Conservation (phyloP, 2,329 filamentous ascomycete species). For the Dactylellina haptotyla region DNA sequence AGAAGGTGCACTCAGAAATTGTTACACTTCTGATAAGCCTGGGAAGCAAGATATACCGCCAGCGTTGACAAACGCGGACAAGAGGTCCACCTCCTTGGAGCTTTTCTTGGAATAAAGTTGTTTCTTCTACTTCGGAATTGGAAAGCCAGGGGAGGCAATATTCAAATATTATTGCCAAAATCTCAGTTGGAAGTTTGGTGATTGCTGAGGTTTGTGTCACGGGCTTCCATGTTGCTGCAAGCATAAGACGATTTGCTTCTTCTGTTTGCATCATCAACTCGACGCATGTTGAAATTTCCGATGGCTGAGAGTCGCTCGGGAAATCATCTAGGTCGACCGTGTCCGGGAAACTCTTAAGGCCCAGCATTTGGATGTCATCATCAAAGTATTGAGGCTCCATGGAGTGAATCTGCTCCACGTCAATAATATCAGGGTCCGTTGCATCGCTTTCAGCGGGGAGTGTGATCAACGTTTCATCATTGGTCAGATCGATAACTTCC, state of each 20-base stretch:
- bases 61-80: constrained; percentile 25
- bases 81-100: constrained; percentile 4
- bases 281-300: constrained; percentile 12
- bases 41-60: constrained; percentile 30
- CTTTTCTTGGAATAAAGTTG: constrained; percentile 1
- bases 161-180: constrained; percentile 25
- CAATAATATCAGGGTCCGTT: constrained; percentile 1
- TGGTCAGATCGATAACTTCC: constrained; percentile 26
- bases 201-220: constrained; percentile 9
- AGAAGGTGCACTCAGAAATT: constrained; percentile 39
- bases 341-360: not conserved
- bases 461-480: constrained; percentile 2
- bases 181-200: constrained; percentile 19
- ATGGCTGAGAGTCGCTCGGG: not conserved
- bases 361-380: constrained; percentile 15
- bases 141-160: constrained; percentile 6
- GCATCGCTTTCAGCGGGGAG: not conserved
- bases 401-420: constrained; percentile 12
- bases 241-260: constrained; percentile 11
- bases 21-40: constrained; percentile 23
- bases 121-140: not conserved
- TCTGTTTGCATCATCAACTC: constrained; percentile 25
- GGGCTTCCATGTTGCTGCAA: constrained; percentile 1
- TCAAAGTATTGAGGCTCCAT: constrained; percentile 23
- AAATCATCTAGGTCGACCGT: not conserved